Percentiles rank a stretch among this genome's conserved stretches.
These are phyloP conservation scores for Rachicladosporium sp. DNA, from an alignment of 2,329 filamentous ascomycete species.

Conservation along the genomic window DNA sequence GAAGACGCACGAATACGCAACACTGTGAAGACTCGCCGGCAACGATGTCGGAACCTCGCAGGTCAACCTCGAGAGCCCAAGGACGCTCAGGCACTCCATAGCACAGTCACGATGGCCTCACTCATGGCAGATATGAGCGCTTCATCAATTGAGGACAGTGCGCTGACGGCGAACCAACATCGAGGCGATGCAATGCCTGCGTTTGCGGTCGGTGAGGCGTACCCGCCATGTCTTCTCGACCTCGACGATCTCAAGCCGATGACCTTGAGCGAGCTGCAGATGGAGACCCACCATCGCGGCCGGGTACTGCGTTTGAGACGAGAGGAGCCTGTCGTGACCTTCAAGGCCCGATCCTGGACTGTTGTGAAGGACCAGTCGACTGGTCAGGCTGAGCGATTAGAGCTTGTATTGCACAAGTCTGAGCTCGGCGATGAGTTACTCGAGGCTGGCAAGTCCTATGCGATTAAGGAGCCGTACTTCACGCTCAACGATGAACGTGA, in stretches of 20 bases:
- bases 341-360: conserved; percentile 14
- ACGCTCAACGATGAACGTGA: conserved; percentile 18
- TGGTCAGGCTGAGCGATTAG: conserved; percentile 12
- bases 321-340: conserved; percentile 9
- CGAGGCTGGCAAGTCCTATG: conserved; percentile 14
- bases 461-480: conserved; percentile 21
- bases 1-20: conserved; percentile 4
- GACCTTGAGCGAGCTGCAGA: conserved; percentile 7
- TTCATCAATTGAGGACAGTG: conserved; percentile 1
- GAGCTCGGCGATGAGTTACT: conserved; percentile 21
- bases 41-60: conserved; percentile 2
- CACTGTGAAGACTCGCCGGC: conserved; percentile 2
- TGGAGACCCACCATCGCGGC: conserved; percentile 13
- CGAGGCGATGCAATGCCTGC: conserved; percentile 2
- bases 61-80: conserved; percentile 1
- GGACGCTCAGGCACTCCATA: conserved; percentile 3
- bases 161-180: neutral
- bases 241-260: conserved; percentile 6
- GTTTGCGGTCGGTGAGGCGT: conserved; percentile 5
- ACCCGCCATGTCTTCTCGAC: conserved; percentile 3
- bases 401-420: conserved; percentile 23
- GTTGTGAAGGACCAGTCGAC: conserved; percentile 20
- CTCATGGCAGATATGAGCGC: conserved; percentile 3
- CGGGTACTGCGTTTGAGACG: conserved; percentile 12
- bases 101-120: conserved; percentile 3